Base-by-base conservation (phyloP, 768 basidiomycete genomes). In the Omphalotus guepiniiformis region DNA sequence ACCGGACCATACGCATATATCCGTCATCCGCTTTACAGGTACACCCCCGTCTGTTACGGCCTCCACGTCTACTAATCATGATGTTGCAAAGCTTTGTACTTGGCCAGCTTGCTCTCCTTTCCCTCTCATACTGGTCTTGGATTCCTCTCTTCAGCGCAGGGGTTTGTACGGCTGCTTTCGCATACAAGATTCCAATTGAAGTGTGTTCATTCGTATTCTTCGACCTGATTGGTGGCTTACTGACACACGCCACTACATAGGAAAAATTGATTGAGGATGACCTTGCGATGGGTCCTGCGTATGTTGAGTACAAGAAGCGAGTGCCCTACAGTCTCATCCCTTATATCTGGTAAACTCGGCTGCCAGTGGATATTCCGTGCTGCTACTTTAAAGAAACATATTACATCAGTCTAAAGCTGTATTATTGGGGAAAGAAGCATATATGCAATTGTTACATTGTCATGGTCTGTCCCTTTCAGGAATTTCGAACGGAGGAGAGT, bases 21-120 rank as follows among this genome's bases (percentile, higher is more conserved):
- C 32, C 69, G 70, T 32, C 70, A 70, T 42, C 69, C 69, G 3
- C 47, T 49, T 15, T 70, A 69, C 47, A 56, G 55, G 66, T 66
- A 48, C 27, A 11, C 15, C 13, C 7, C 7, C 11, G 7, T 15
- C 25, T 42, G 19, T 29, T 9, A 21, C 11, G 15, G 61, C 62
- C 26, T 39, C 23, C 26, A 9, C n/a, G 30, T 32, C n/a, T 32
- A 9, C n/a, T 32, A n/a, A n/a, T 32, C n/a, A 9, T 32, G 30
- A 32, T 41, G 22, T 29, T 22, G 15, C 25, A 16, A 2, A 54
- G 50, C 43, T 4, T 51, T 22, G 52, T 58, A 48, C 51, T 67
- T 15, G 47, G 58, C 3, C 59, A 67, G 44, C 55, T 62, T 46
- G 38, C 39, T 25, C 21, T 56, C 32, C 54, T 57, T 37, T 56